Evolutionary conservation across 2,329 filamentous ascomycete genomes (phyloP).

Genomic region (Beauveria sp.): DNA sequence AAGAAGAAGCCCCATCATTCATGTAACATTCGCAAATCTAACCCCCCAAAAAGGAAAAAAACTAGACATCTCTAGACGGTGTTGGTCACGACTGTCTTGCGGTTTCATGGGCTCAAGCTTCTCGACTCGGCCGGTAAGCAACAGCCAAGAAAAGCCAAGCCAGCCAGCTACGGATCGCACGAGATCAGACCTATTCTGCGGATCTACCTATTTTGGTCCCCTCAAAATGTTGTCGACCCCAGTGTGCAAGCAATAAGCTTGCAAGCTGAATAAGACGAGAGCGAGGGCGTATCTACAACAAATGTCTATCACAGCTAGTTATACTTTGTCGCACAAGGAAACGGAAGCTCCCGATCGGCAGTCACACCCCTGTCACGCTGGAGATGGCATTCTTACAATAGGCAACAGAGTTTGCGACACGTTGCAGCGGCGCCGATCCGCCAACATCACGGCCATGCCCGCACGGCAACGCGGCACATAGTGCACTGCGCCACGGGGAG

Average conservation of each 20-base stretch:
- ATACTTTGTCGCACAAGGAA: background rate
- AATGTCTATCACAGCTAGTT: background rate
- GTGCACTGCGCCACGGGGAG: background rate
- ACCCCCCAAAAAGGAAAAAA: background rate
- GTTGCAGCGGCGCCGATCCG: background rate
- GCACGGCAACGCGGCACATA: slow-evolving; percentile 7
- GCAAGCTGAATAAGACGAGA: background rate
- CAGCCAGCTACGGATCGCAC: background rate
- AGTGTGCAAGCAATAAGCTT: background rate
- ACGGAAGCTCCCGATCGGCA: background rate
- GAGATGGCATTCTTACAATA: background rate
- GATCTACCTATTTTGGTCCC: background rate
- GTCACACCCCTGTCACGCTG: background rate
- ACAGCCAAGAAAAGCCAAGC: background rate
- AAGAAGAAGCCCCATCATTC: no score
- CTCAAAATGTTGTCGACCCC: background rate
- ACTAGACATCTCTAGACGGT: background rate
- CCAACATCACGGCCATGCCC: background rate
- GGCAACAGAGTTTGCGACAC: background rate
- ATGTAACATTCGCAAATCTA: background rate
- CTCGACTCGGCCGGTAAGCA: background rate
- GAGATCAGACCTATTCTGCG: background rate
- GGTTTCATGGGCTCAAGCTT: background rate
- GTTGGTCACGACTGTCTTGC: background rate
- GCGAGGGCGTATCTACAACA: background rate